Conservation (phyloP, 1,284 basidiomycete species). For the Microbotryum scabiosae region DNA sequence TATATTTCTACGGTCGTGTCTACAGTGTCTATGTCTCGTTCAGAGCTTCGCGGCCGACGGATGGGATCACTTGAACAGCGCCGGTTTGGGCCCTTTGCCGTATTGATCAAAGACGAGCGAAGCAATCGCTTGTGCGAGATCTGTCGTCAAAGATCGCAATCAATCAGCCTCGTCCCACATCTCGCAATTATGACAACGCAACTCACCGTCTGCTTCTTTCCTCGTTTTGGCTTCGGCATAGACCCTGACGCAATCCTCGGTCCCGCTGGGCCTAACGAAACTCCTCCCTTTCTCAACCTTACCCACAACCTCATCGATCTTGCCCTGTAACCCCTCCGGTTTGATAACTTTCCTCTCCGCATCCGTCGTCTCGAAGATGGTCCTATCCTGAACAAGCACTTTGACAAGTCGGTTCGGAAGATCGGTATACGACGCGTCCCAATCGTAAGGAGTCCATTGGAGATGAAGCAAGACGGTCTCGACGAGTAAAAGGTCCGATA, state of each 20-base stretch:
- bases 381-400: conserved; percentile 77
- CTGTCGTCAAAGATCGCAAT: neutral
- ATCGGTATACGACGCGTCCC: conserved; percentile 91
- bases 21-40: neutral
- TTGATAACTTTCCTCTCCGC: conserved; percentile 80
- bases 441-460: conserved; percentile 72
- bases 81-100: neutral
- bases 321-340: conserved; percentile 72
- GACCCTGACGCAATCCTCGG: conserved; percentile 95
- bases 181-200: neutral
- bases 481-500: conserved; percentile 93
- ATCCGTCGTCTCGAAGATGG: conserved; percentile 81
- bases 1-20: neutral
- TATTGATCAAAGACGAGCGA: neutral
- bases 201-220: conserved; percentile 71
- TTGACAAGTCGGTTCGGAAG: conserved; percentile 95
- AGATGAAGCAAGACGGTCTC: conserved; percentile 85
- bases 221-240: conserved; percentile 83
- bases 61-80: neutral
- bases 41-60: neutral
- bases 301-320: conserved; percentile 73
- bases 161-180: no score
- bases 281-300: conserved; percentile 77
- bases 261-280: conserved; percentile 94
- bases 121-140: neutral